These are phyloP conservation scores for Thraustotheca clavata DNA, from an alignment of 352 stramenopile species.

Conservation along the genomic window DNA sequence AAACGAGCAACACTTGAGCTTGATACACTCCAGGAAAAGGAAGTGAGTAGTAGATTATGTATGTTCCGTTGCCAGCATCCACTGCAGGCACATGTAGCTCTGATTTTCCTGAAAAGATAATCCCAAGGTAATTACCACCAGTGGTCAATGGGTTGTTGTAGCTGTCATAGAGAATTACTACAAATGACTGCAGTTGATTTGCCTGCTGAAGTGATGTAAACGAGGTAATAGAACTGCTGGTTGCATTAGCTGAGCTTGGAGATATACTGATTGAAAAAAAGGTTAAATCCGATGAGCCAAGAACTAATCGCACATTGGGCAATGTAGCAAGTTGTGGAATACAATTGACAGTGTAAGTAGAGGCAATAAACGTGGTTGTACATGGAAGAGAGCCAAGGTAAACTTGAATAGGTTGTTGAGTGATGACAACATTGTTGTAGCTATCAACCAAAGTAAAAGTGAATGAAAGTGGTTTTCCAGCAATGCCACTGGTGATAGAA, in stretches of 20 bases:
- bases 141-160: slow-evolving; percentile 35
- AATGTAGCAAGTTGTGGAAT: background rate
- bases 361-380: background rate
- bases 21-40: slow-evolving; percentile 33
- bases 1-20: slow-evolving; percentile 32
- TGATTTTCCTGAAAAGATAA: slow-evolving; percentile 29
- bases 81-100: slow-evolving; percentile 26
- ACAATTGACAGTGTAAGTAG: background rate
- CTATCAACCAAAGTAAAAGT: background rate
- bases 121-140: slow-evolving; percentile 33
- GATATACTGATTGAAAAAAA: too few species aligned
- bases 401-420: background rate
- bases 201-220: slow-evolving; percentile 26
- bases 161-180: slow-evolving; percentile 31
- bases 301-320: background rate
- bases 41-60: slow-evolving; percentile 33
- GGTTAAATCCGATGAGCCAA: too few species aligned
- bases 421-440: background rate
- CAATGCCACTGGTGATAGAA: background rate
- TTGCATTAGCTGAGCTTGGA: too few species aligned
- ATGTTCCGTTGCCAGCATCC: slow-evolving; percentile 34
- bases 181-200: background rate
- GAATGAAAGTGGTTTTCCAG: background rate
- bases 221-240: too few species aligned
- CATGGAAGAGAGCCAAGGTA: background rate